Conservation (phyloP, 345 rosid genomes). For the Orychophragmus violaceus region DNA sequence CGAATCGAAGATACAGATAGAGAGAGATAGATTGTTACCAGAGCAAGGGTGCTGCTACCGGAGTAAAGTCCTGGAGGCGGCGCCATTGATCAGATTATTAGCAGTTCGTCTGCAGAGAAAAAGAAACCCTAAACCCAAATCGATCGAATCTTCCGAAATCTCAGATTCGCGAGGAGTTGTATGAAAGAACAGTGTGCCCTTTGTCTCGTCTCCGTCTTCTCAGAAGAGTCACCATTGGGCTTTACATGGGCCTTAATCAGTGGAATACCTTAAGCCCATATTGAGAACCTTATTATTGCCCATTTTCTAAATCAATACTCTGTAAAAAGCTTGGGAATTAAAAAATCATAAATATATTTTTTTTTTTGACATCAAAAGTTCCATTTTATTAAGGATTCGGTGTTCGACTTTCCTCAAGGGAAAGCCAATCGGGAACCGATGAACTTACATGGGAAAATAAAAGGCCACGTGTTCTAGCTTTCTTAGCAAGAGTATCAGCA, state of each 20-base stretch:
- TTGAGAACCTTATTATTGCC: not conserved
- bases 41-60: slow-evolving; percentile 74
- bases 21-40: slow-evolving; percentile 33
- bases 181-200: not conserved
- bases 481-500: no score
- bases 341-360: no score
- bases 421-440: no score
- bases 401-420: no score
- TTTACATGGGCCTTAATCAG: not conserved
- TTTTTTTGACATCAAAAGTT: no score
- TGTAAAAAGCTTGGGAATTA: no score
- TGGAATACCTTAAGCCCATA: not conserved
- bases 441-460: no score
- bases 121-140: slow-evolving; percentile 33
- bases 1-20: slow-evolving; percentile 13
- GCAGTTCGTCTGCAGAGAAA: slow-evolving; percentile 10
- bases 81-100: slow-evolving; percentile 30
- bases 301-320: no score
- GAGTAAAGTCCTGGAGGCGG: slow-evolving; percentile 78
- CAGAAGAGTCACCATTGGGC: not conserved
- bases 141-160: slow-evolving; percentile 21
- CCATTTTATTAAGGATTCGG: no score
- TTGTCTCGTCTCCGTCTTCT: not conserved
- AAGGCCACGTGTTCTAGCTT: no score
- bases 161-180: slow-evolving; percentile 17